phyloP scores from a whole-genome alignment of 2,329 filamentous ascomycete species.

The Albophoma yamanashiensis region DNA sequence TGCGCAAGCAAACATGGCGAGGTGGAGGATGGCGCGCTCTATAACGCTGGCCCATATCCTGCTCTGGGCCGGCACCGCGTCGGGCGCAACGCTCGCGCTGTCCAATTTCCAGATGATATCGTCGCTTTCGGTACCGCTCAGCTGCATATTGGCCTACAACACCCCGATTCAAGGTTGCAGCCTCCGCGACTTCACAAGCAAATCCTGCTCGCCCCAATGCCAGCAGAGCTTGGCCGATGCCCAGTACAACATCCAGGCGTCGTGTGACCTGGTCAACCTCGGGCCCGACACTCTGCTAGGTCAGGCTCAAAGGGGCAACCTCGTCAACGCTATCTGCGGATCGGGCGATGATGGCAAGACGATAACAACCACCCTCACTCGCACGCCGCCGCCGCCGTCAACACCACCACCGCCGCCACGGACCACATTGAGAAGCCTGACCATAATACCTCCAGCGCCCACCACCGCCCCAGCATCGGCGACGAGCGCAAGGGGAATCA shows the following conservation, averaged over 20 bases:
- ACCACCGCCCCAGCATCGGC: not conserved
- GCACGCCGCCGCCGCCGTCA: not conserved
- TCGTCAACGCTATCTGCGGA: constrained; percentile 25
- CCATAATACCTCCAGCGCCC: not conserved
- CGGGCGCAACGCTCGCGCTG: constrained; percentile 18
- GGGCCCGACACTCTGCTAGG: constrained; percentile 22
- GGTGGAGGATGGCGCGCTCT: not conserved
- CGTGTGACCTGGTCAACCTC: constrained; percentile 13
- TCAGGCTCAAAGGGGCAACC: constrained; percentile 22
- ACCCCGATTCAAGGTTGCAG: constrained; percentile 26
- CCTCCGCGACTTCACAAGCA: constrained; percentile 23
- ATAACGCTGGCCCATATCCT: constrained; percentile 9
- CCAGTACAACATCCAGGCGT: constrained; percentile 17
- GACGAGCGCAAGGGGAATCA: not conserved
- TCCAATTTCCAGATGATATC: constrained; percentile 29
- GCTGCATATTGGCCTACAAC: constrained; percentile 31
- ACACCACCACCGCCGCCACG: not conserved
- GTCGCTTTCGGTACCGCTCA: constrained; percentile 21
- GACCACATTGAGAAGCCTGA: not conserved
- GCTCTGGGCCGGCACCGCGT: constrained; percentile 12
- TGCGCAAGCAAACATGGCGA: constrained; percentile 1
- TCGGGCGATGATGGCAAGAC: constrained; percentile 5
- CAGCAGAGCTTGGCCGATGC: constrained; percentile 14
- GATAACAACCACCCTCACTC: not conserved
- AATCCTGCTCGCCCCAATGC: constrained; percentile 27